phyloP scores from a whole-genome alignment of 139 green algal species.

The Microglena sp. region DNA sequence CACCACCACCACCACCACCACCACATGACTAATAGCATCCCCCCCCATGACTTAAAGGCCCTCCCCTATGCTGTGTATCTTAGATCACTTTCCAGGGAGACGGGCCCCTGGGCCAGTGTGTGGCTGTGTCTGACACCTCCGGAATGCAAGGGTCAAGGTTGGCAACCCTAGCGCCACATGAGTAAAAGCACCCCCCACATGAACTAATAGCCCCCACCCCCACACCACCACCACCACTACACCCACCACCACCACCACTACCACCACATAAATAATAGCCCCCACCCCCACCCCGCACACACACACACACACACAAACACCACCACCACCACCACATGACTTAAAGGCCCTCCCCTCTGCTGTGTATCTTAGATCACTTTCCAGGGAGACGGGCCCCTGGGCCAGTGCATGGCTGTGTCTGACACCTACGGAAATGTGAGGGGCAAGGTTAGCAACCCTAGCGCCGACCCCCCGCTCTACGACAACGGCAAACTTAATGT shows the following conservation, averaged over 20 bases:
- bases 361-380: conserved; percentile 49
- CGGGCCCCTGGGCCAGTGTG: conserved; percentile 60
- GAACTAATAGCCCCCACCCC: no score
- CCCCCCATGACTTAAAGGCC: no score
- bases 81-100: conserved; percentile 79
- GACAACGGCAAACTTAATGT: conserved; percentile 79
- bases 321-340: conserved; percentile 15
- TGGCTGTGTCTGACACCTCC: conserved; percentile 35
- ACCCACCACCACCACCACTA: no score
- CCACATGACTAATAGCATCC: no score
- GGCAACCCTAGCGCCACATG: conserved; percentile 56
- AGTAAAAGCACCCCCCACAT: no score
- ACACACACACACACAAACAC: no score
- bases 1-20: no score
- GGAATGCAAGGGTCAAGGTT: conserved; percentile 68
- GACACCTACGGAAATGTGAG: conserved; percentile 42
- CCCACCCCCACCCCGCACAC: no score
- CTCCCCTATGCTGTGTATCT: no score
- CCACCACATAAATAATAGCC: no score
- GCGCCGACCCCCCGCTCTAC: conserved; percentile 66
- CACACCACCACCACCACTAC: no score
- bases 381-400: conserved; percentile 63
- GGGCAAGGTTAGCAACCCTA: conserved; percentile 53
- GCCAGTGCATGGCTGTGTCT: conserved; percentile 5
- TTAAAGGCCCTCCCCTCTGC: no score